Base-by-base conservation (phyloP, 768 basidiomycete species). In the Auricularia sp. region DNA sequence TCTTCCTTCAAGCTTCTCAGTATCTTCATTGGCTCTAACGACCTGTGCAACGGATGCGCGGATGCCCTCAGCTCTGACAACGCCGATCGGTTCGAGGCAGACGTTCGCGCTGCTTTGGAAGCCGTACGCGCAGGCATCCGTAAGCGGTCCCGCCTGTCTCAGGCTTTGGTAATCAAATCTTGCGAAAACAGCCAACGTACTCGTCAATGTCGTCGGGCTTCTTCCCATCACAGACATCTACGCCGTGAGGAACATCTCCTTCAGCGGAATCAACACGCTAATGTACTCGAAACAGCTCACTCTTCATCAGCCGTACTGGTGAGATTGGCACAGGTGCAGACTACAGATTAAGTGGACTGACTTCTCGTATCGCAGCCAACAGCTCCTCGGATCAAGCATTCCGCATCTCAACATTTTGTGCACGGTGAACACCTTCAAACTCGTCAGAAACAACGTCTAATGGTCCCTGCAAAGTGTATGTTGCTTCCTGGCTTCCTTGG, bases 181-280 rank as follows among this genome's bases (percentile, higher is more conserved):
- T 5, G 11, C 54, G 29, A 51, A 3, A 51, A 7, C 51, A 64
- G 63, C 64, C 10, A 64, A 64, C 56, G 56, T 56, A 18, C 35
- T 64, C n/a, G 64, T 64, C 56, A 64, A 64, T 5, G 24, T 64
- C 35, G 14, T 61, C 16, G 64, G 64, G 11, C 33, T 64, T 6
- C 35, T 64, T 18, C 36, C 21, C 3, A 33, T 64, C 5, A 24
- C 64, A 10, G 33, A 64, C 10, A 56, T 64, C 14, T 64, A 64
- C 56, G 11, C 24, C 6, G 64, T 64, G 47, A 42, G 8, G 44
- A 11, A 8, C 62, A 10, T 34, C 13, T 16, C 29, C 1, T 61
- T 29, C 59, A 39, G 7, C 14, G 24, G 18, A 18, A 61, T 16
- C 2, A 5, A 3, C 34, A 14, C 29, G 1, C 56, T 59, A 29